Percentiles rank a stretch among this genome's conserved stretches.
phyloP scores from a whole-genome alignment of 371 early-diverging fungal species.

The Mortierella sp. region DNA sequence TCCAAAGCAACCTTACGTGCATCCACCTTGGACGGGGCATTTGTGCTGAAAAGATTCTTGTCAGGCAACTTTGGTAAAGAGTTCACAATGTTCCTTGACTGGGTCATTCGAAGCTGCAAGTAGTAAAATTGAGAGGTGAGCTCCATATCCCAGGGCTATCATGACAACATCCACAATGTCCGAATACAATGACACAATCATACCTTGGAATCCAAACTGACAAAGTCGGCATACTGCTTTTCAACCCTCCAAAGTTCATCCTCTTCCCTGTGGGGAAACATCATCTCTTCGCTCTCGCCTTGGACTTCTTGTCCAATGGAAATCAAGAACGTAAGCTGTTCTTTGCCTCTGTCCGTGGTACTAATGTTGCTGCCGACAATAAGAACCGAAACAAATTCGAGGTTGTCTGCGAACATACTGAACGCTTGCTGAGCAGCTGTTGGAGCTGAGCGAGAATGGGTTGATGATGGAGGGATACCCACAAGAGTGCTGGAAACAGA shows the following conservation, averaged over 20 bases:
- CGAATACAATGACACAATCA: background rate
- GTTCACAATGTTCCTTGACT: slow-evolving; percentile 57
- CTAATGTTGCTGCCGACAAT: slow-evolving; percentile 77
- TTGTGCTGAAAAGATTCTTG: slow-evolving; percentile 76
- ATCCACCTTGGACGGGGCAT: slow-evolving; percentile 80
- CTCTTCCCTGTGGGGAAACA: slow-evolving; percentile 50
- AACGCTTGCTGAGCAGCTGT: slow-evolving; percentile 37
- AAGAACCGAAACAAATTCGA: slow-evolving; percentile 48
- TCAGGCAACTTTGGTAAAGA: slow-evolving; percentile 82
- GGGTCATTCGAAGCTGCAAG: slow-evolving; percentile 63
- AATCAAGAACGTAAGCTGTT: slow-evolving; percentile 67
- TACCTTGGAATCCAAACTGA: slow-evolving; percentile 78
- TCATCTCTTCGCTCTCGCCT: slow-evolving; percentile 32
- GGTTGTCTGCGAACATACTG: slow-evolving; percentile 46
- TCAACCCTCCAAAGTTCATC: slow-evolving; percentile 83
- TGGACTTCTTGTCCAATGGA: slow-evolving; percentile 57
- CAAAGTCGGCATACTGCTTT: slow-evolving; percentile 86
- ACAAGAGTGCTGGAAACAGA: slow-evolving; percentile 30
- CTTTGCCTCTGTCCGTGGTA: slow-evolving; percentile 76
- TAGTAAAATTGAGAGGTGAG: background rate
- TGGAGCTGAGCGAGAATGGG: slow-evolving; percentile 19
- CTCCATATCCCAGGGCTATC: background rate
- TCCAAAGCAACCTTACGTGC: slow-evolving; percentile 81
- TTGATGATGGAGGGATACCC: slow-evolving; percentile 7
- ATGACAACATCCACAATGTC: background rate